These are phyloP conservation scores for Gastrodia elata DNA, from an alignment of 106 monocot species.

Conservation along the genomic window DNA sequence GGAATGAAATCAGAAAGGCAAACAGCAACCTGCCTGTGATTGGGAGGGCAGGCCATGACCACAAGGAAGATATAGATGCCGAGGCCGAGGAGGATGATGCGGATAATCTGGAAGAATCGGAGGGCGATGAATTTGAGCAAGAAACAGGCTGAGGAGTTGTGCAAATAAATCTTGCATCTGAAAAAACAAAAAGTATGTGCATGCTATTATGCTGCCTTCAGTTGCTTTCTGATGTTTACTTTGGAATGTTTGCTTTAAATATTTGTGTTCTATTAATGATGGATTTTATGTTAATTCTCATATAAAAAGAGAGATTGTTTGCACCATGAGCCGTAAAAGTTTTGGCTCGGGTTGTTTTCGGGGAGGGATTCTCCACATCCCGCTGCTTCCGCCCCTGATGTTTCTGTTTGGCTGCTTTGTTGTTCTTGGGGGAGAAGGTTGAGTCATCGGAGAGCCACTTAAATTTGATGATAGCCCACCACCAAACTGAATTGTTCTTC, in stretches of 20 bases:
- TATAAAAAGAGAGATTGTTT: too few relatives aligned
- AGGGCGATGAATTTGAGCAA: slow-evolving; percentile 88
- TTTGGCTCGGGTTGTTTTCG: too few relatives aligned
- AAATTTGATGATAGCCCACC: too few relatives aligned
- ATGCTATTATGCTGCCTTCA: not conserved
- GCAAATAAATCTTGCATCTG: not conserved
- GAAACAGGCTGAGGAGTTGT: slow-evolving; percentile 59
- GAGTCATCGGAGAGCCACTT: too few relatives aligned
- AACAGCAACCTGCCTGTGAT: slow-evolving; percentile 56
- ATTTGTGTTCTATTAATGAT: too few relatives aligned
- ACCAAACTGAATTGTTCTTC: too few relatives aligned
- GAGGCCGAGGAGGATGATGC: slow-evolving; percentile 82
- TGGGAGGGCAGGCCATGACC: slow-evolving; percentile 32
- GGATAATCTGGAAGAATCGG: slow-evolving; percentile 73
- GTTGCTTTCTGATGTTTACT: not conserved
- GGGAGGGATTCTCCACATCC: too few relatives aligned
- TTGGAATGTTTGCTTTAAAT: not conserved
- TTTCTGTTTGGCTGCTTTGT: too few relatives aligned
- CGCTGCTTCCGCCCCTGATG: too few relatives aligned
- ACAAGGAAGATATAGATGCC: slow-evolving; percentile 64
- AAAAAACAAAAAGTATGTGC: not conserved
- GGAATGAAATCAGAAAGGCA: slow-evolving; percentile 64
- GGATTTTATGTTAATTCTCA: too few relatives aligned
- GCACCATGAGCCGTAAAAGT: too few relatives aligned
- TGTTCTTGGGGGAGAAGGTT: too few relatives aligned